Evolutionary conservation across 345 rosid genomes (phyloP), one percentile per base, ranked within the genome.

Genomic region (Schrenkiella parvula): DNA sequence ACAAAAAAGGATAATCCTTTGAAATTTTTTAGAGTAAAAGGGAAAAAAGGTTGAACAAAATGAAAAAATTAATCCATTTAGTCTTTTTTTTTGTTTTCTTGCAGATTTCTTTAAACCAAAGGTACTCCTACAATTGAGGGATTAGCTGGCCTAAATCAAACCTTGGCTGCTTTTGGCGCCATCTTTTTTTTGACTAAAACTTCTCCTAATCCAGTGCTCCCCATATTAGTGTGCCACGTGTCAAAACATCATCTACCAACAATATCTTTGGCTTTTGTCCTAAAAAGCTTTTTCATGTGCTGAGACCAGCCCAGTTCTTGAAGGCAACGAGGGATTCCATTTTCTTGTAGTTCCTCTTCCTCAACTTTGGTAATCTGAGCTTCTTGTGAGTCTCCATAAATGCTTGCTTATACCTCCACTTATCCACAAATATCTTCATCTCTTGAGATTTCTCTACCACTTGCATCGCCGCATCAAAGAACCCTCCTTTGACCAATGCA

Each of bases 261-360:
- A 50, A 21, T 0, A 59, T 51, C 64, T 74, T 59, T 25, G 38
- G 38, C 35, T 66, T 12, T 52, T 59, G 51, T 35, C 17, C 25
- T 56, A 22, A 56, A 54, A 56, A 8, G 8, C 21, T 53, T 54
- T 12, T 57, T 88, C 84, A 91, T 62, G 91, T 84, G 78, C 73
- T 89, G 47, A 95, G 83, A 75, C 99, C 97, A 77, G 86, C 98
- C 98, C 98, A 95, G 73, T 88, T 91, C 89, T 91, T 91, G 84
- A 91, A 95, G 47, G 96, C 93, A 75, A 91, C 69, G 23, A 95
- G 92, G 1, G 98, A 89, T 80, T 95, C 98, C 98, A 84, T 89
- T 80, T 89, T 95, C 75, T 88, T 86, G 74, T 85, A 82, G 81
- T 77, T 95, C 80, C 85, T 88, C 79, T 83, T 91, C 79, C 99